Conservation (phyloP, 352 stramenopile species). For the Phytophthora uliginosa region DNA sequence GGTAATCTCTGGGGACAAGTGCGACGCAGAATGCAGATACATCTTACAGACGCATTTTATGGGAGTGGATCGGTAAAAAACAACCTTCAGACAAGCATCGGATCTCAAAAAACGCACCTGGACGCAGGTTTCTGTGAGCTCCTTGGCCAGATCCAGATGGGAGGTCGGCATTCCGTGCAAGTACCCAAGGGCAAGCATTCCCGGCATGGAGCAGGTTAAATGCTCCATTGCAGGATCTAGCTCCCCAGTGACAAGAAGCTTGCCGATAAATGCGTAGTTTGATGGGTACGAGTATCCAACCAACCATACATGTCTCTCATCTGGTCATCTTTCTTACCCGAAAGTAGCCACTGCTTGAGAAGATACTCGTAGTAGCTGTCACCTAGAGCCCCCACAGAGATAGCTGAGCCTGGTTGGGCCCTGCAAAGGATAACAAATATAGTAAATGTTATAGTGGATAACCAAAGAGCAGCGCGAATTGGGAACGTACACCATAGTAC, state of each 20-base stretch:
- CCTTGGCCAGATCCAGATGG: constrained; percentile 76
- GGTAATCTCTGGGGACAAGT: constrained; percentile 81
- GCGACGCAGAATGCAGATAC: constrained; percentile 68
- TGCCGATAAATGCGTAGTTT: constrained; percentile 60
- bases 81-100: neutral
- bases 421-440: constrained; percentile 4
- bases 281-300: constrained; percentile 47
- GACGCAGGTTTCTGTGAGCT: constrained; percentile 79
- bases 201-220: constrained; percentile 90
- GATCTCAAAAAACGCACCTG: constrained; percentile 41
- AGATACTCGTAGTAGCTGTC: constrained; percentile 87
- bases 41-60: constrained; percentile 36
- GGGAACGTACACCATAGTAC: constrained; percentile 26
- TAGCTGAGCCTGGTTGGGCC: constrained; percentile 18
- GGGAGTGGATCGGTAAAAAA: neutral
- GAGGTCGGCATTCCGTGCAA: constrained; percentile 58
- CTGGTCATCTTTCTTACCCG: constrained; percentile 54
- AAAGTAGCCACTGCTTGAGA: constrained; percentile 80
- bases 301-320: constrained; percentile 66
- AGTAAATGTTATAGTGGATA: neutral
- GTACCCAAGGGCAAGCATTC: constrained; percentile 79
- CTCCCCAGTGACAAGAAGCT: constrained; percentile 30
- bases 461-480: neutral
- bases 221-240: constrained; percentile 81
- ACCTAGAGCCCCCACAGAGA: constrained; percentile 67